phyloP scores from a whole-genome alignment of 1,139 yeast genomes.

The Yamadazyma sp. region DNA sequence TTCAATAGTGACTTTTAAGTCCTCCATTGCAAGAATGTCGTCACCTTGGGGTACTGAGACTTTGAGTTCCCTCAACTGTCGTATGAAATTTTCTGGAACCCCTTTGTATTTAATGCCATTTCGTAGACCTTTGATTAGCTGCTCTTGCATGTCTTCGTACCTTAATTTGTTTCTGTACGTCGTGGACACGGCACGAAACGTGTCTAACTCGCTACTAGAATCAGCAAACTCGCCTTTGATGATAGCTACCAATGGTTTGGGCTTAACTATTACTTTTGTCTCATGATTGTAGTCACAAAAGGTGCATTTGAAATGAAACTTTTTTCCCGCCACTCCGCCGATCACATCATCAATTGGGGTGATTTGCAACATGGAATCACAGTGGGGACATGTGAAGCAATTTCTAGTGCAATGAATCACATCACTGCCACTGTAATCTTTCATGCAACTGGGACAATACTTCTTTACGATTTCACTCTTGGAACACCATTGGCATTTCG shows the following conservation, averaged over 20 bases:
- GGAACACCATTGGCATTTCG: conserved; percentile 29
- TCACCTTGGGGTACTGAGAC: conserved; percentile 10
- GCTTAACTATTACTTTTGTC: conserved; percentile 33
- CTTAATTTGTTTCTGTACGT: conserved; percentile 8
- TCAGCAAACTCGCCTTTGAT: conserved; percentile 18
- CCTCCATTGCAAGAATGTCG: conserved; percentile 6
- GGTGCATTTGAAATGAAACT: conserved; percentile 33
- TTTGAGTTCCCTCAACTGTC: conserved; percentile 15
- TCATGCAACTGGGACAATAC: conserved; percentile 40
- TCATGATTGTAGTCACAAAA: conserved; percentile 29
- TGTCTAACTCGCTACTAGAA: background rate
- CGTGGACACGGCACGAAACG: conserved; percentile 3
- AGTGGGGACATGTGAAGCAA: conserved; percentile 42
- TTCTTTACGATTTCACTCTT: conserved; percentile 24
- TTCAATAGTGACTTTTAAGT: conserved; percentile 4
- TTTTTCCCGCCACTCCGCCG: conserved; percentile 28
- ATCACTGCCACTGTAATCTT: conserved; percentile 28
- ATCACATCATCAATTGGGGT: conserved; percentile 20
- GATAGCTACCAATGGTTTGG: conserved; percentile 34
- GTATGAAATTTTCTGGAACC: conserved; percentile 14
- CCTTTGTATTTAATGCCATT: conserved; percentile 12
- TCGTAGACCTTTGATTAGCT: conserved; percentile 11
- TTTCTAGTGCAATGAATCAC: conserved; percentile 32
- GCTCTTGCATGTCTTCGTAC: conserved; percentile 11
- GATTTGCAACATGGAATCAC: conserved; percentile 28